These are phyloP conservation scores for Davidsoniella australis DNA, from an alignment of 2,329 filamentous ascomycete genomes.

Conservation along the genomic window DNA sequence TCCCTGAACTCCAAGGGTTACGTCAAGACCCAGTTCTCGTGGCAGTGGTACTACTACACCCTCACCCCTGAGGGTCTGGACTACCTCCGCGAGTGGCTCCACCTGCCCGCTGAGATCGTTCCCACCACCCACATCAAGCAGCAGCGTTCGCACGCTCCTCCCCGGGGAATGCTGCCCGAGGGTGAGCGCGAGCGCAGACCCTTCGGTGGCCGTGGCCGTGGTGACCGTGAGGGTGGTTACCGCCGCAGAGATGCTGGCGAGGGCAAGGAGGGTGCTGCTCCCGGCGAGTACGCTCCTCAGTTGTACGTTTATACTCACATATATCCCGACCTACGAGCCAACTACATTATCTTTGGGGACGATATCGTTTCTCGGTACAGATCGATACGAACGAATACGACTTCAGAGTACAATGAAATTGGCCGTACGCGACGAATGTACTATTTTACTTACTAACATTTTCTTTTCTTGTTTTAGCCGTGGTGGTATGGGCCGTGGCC, in stretches of 20 bases:
- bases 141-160: slow-evolving; percentile 94
- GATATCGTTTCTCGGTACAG: not conserved
- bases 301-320: slow-evolving; percentile 43
- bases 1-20: slow-evolving; percentile 95
- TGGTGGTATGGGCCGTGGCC: slow-evolving; percentile 79
- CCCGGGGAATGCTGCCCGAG: slow-evolving; percentile 96
- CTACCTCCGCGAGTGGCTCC: slow-evolving; percentile 99
- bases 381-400: too few relatives aligned
- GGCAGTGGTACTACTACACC: slow-evolving; percentile 99
- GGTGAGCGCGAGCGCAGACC: slow-evolving; percentile 64
- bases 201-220: slow-evolving; percentile 63
- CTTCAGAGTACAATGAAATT: not conserved
- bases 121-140: slow-evolving; percentile 99
- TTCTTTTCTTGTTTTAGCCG: slow-evolving; percentile 33
- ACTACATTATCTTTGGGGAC: too few relatives aligned
- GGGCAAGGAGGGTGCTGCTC: slow-evolving; percentile 81
- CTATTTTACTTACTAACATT: slow-evolving; percentile 2
- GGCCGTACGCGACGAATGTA: not conserved
- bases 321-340: too few relatives aligned
- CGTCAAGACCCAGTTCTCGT: slow-evolving; percentile 99
- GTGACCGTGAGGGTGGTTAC: slow-evolving; percentile 80
- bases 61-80: slow-evolving; percentile 98
- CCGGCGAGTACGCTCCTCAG: slow-evolving; percentile 79
- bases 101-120: slow-evolving; percentile 98
- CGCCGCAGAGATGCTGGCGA: slow-evolving; percentile 74